Evolutionary conservation across 192 early-diverging fungal species (phyloP), one percentile per base, ranked within the genome.

Genomic region (Rhizophagus clarus): DNA sequence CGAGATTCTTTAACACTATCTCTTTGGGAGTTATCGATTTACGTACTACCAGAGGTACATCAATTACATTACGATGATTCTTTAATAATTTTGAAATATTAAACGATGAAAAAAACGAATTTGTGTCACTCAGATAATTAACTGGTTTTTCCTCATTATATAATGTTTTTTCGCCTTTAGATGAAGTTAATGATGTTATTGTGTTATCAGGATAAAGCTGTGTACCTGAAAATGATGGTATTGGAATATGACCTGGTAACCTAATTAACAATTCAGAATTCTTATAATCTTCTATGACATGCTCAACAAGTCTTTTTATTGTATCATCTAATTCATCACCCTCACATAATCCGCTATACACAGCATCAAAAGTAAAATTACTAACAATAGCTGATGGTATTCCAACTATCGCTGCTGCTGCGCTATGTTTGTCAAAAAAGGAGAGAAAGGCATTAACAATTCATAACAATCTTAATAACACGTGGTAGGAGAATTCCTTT

Each of bases 291-390:
- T 70, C 74, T 26, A 89, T 82, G 0, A 88, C 87, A 29, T 83
- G 74, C 32, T 88, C 68, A 37, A 83, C 80, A 61, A 88, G 63
- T 10, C 73, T 42, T 32, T 63, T 73, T 47, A 88, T 88, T 4
- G 83, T 83, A 32, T 75, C 40, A 70, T 90, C 89, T 66, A 90
- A 31, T 3, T 80, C 86, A 76, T 89, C 88, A 0, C 89, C 86
- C 63, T 88, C 88, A 29, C 88, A 83, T 24, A 91, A 75, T 45
- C 88, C 88, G 2, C 73, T 74, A 61, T 89, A 88, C 2, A 89
- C 90, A 64, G 88, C 87, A 74, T 91, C 89, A 82, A 90, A 91
- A 0, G 90, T 91, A 69, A 91, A 91, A 64, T 91, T 91, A 26
- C 85, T 88, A 31, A 88, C 86, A 31, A 91, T 82, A 28, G 82